These are phyloP conservation scores for Coemansia sp. DNA, from an alignment of 192 early-diverging fungal genomes.

Conservation along the genomic window DNA sequence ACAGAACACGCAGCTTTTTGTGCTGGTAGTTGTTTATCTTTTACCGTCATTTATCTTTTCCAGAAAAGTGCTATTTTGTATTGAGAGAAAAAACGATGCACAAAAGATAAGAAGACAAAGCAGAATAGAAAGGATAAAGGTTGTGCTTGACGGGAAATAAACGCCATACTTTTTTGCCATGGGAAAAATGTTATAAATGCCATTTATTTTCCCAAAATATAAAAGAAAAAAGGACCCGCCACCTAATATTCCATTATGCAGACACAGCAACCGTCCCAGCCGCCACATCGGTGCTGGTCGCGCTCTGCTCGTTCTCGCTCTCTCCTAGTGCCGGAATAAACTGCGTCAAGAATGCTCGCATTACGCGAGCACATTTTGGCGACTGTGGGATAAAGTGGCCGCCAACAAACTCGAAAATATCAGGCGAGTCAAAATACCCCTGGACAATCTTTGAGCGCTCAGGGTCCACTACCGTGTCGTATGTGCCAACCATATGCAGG, in stretches of 20 bases:
- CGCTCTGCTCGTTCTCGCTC: neutral
- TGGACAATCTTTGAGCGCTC: constrained; percentile 19
- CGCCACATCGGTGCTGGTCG: neutral
- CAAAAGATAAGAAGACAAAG: neutral
- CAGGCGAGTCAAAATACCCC: constrained; percentile 20
- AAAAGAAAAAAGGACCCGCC: neutral
- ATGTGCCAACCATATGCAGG: constrained; percentile 40
- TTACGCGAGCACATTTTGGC: constrained; percentile 27
- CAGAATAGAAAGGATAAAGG: neutral
- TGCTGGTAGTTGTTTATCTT: neutral
- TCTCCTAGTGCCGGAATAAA: constrained; percentile 30
- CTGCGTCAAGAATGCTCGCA: constrained; percentile 28
- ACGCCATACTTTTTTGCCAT: neutral
- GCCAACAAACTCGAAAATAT: constrained; percentile 46
- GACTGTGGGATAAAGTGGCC: constrained; percentile 52
- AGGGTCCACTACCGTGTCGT: constrained; percentile 39
- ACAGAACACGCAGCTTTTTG: constrained; percentile 39
- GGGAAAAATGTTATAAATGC: too few relatives aligned
- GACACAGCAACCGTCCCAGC: too few relatives aligned
- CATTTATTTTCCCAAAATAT: neutral
- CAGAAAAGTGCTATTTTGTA: neutral
- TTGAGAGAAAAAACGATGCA: neutral
- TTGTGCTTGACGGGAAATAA: neutral
- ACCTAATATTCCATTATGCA: too few relatives aligned
- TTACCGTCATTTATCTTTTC: neutral